Conservation (phyloP, 2,329 filamentous ascomycete genomes). For the Westerdykella sp. region DNA sequence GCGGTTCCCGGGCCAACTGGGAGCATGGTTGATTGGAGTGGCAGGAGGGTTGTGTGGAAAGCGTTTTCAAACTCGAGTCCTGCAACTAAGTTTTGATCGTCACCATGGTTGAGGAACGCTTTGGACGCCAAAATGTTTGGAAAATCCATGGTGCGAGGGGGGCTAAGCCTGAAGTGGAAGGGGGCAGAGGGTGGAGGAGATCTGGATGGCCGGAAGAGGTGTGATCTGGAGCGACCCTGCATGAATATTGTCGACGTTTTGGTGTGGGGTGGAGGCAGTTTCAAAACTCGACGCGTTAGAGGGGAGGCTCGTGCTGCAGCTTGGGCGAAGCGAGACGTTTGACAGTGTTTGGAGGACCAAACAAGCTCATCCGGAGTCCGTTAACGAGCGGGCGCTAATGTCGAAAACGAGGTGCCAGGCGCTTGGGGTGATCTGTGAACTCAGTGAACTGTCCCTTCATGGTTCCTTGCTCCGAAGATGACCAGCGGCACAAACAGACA, state of each 20-base stretch:
- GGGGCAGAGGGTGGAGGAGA: slow-evolving; percentile 20
- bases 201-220: slow-evolving; percentile 18
- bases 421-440: slow-evolving; percentile 8
- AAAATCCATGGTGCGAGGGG: slow-evolving; percentile 35
- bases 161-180: slow-evolving; percentile 31
- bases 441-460: too few species aligned
- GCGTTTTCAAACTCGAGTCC: slow-evolving; percentile 39
- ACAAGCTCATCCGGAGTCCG: slow-evolving; percentile 31
- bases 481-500: too few species aligned
- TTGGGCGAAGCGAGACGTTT: slow-evolving; percentile 35
- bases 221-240: slow-evolving; percentile 19
- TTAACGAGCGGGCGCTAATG: slow-evolving; percentile 33
- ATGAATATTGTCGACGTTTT: slow-evolving; percentile 26
- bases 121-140: slow-evolving; percentile 33
- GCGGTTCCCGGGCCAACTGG: slow-evolving; percentile 16
- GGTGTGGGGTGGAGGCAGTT: slow-evolving; percentile 30
- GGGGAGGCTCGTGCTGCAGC: slow-evolving; percentile 29
- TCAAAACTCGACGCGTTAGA: slow-evolving; percentile 37
- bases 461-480: too few species aligned
- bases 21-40: slow-evolving; percentile 37
- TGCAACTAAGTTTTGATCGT: slow-evolving; percentile 35
- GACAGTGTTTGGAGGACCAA: slow-evolving; percentile 34
- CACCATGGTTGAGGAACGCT: slow-evolving; percentile 26
- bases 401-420: slow-evolving; percentile 24
- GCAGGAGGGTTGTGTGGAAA: slow-evolving; percentile 35